A percentile compares a stretch with the other conserved stretches of the same genome.
These are phyloP conservation scores for Globisporangium carolinianum DNA, from an alignment of 352 stramenopile genomes.

Conservation along the genomic window DNA sequence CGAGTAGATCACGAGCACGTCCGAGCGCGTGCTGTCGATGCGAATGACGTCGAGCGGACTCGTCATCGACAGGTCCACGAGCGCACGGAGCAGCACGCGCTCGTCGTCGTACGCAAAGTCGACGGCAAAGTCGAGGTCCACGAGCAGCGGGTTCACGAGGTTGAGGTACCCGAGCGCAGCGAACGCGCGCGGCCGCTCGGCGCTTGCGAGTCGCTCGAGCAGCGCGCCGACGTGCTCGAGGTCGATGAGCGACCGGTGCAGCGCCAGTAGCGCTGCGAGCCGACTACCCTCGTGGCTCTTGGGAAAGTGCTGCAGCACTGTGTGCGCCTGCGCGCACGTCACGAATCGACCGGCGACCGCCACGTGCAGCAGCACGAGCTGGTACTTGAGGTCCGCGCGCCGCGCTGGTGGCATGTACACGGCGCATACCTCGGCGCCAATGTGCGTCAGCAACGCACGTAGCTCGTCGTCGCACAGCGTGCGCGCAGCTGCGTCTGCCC, in stretches of 20 bases:
- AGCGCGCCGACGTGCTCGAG: conserved; percentile 57
- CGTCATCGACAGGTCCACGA: conserved; percentile 57
- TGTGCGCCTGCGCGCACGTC: conserved; percentile 36
- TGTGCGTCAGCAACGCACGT: conserved; percentile 24
- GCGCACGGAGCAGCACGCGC: conserved; percentile 46
- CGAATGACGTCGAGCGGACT: conserved; percentile 66
- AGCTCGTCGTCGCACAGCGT: conserved; percentile 37
- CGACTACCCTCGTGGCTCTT: conserved; percentile 60
- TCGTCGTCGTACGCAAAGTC: conserved; percentile 64
- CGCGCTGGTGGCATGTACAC: conserved; percentile 72
- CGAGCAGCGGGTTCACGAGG: conserved; percentile 41
- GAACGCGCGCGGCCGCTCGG: conserved; percentile 41
- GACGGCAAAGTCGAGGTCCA: conserved; percentile 71
- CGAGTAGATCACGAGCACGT: conserved; percentile 64
- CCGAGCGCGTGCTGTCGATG: conserved; percentile 56
- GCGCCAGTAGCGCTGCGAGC: conserved; percentile 37
- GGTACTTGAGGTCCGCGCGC: conserved; percentile 65
- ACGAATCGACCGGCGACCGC: conserved; percentile 44
- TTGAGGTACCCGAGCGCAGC: conserved; percentile 49
- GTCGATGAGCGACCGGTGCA: conserved; percentile 59
- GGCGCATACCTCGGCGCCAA: conserved; percentile 60
- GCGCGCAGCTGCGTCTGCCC: not conserved
- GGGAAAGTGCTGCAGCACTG: conserved; percentile 62
- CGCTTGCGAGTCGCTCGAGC: conserved; percentile 35
- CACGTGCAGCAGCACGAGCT: conserved; percentile 58